These are phyloP conservation scores for Zangia roseola DNA, from an alignment of 768 basidiomycete species.

Conservation along the genomic window DNA sequence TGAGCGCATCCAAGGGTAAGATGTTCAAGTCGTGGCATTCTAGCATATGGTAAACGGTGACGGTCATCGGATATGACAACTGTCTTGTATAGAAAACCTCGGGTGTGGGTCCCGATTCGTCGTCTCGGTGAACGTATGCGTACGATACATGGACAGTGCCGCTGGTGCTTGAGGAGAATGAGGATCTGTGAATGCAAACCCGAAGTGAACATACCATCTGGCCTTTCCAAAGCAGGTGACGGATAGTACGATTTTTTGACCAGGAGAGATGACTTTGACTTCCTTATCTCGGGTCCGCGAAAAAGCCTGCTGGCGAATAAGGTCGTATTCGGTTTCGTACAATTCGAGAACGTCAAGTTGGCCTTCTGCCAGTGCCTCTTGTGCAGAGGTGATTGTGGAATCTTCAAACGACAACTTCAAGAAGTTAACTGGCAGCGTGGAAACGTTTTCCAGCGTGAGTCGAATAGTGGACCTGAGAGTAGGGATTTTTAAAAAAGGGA, in stretches of 20 bases:
- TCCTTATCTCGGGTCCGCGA: constrained; percentile 57
- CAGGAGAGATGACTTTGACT: constrained; percentile 55
- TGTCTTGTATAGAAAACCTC: constrained; percentile 83
- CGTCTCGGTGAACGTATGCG: constrained; percentile 56
- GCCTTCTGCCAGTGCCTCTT: constrained; percentile 75
- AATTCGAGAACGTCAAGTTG: constrained; percentile 79
- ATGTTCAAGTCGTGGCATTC: constrained; percentile 85
- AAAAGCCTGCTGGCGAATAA: constrained; percentile 77
- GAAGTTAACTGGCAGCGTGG: constrained; percentile 79
- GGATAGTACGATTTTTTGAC: constrained; percentile 64
- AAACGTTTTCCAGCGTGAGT: constrained; percentile 89
- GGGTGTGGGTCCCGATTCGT: constrained; percentile 30
- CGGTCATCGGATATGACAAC: constrained; percentile 81
- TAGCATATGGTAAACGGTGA: constrained; percentile 95
- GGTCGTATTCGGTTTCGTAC: constrained; percentile 87
- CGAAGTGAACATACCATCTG: constrained; percentile 71
- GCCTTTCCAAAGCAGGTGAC: constrained; percentile 86
- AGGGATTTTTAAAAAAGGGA: constrained; percentile 4
- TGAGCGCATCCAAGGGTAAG: constrained; percentile 49
- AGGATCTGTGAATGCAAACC: not conserved
- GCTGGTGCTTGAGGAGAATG: constrained; percentile 50
- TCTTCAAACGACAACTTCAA: constrained; percentile 87
- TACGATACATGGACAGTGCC: constrained; percentile 86
- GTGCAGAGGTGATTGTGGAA: constrained; percentile 76
- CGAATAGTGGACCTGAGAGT: constrained; percentile 71